Conservation (phyloP, 2,329 filamentous ascomycete genomes). For the Nemania serpens region DNA sequence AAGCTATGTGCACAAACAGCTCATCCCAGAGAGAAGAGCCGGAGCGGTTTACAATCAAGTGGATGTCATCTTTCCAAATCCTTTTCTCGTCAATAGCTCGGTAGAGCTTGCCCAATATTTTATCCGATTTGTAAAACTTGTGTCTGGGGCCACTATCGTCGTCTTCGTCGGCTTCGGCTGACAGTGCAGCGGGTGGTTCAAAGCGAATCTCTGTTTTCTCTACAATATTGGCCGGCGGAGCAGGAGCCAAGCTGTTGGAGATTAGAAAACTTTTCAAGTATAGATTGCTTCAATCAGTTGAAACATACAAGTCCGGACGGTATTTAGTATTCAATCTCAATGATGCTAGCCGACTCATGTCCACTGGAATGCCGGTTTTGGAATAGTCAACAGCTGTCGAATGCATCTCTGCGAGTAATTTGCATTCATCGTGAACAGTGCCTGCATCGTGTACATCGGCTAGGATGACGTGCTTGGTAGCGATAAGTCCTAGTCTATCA, state of each 20-base stretch:
- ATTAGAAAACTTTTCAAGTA: neutral
- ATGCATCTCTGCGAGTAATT: slow-evolving; percentile 63
- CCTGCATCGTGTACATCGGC: slow-evolving; percentile 62
- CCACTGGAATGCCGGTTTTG: slow-evolving; percentile 69
- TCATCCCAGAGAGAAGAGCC: slow-evolving; percentile 51
- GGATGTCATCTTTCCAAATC: slow-evolving; percentile 62
- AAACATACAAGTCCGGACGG: slow-evolving; percentile 61
- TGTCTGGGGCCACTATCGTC: slow-evolving; percentile 51
- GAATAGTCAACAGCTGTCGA: slow-evolving; percentile 77
- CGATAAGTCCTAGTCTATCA: slow-evolving; percentile 54
- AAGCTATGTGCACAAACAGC: slow-evolving; percentile 41
- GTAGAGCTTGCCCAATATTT: slow-evolving; percentile 72
- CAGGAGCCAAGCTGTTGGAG: slow-evolving; percentile 41
- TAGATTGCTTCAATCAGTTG: neutral
- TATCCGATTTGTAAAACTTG: slow-evolving; percentile 69
- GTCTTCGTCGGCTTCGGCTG: slow-evolving; percentile 51
- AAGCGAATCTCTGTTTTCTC: slow-evolving; percentile 51
- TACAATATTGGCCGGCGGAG: slow-evolving; percentile 51
- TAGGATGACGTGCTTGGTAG: slow-evolving; percentile 65
- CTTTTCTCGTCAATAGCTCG: slow-evolving; percentile 72
- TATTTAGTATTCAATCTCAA: slow-evolving; percentile 36
- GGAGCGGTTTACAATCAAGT: slow-evolving; percentile 33
- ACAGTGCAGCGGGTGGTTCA: slow-evolving; percentile 38
- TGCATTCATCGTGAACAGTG: slow-evolving; percentile 56
- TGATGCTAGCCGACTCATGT: slow-evolving; percentile 50